These are phyloP conservation scores for Oryza glaberrima DNA, from an alignment of 176 grass and related monocot genomes.

Conservation along the genomic window DNA sequence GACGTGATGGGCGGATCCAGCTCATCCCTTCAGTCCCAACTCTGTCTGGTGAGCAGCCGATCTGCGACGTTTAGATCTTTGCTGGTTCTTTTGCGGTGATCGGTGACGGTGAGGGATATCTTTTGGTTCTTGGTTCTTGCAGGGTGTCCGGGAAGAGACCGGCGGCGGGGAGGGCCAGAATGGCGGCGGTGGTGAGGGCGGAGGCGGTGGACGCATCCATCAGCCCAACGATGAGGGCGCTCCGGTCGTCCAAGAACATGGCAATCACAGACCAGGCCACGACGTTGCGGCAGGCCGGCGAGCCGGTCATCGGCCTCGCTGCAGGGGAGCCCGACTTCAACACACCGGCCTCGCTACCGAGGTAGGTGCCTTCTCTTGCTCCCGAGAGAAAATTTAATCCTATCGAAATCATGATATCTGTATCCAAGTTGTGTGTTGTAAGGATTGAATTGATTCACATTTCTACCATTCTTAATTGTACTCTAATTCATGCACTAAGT, in stretches of 20 bases:
- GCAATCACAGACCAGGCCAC: slow-evolving; percentile 71
- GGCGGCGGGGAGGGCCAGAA: neutral
- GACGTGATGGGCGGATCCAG: too few relatives aligned
- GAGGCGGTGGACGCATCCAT: slow-evolving; percentile 50
- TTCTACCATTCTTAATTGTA: slow-evolving; percentile 12
- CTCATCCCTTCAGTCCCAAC: neutral
- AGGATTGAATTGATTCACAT: neutral
- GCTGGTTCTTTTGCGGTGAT: neutral
- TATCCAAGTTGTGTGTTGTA: neutral
- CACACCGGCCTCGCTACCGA: slow-evolving; percentile 53
- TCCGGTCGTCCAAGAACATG: slow-evolving; percentile 72
- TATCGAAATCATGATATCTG: neutral
- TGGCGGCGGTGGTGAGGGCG: slow-evolving; percentile 26
- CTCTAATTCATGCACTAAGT: neutral
- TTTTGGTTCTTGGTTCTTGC: neutral
- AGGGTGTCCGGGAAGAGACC: slow-evolving; percentile 18
- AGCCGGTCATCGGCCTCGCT: slow-evolving; percentile 67
- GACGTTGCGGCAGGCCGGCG: slow-evolving; percentile 60
- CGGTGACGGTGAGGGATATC: neutral
- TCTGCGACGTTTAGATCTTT: neutral
- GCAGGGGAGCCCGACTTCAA: slow-evolving; percentile 81
- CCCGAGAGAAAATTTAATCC: neutral
- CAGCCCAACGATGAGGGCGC: slow-evolving; percentile 55
- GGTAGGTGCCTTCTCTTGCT: slow-evolving; percentile 28
- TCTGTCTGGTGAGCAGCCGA: slow-evolving; percentile 36